These are phyloP conservation scores for Syncephalastrum sp. DNA, from an alignment of 371 early-diverging fungal genomes.

Conservation along the genomic window DNA sequence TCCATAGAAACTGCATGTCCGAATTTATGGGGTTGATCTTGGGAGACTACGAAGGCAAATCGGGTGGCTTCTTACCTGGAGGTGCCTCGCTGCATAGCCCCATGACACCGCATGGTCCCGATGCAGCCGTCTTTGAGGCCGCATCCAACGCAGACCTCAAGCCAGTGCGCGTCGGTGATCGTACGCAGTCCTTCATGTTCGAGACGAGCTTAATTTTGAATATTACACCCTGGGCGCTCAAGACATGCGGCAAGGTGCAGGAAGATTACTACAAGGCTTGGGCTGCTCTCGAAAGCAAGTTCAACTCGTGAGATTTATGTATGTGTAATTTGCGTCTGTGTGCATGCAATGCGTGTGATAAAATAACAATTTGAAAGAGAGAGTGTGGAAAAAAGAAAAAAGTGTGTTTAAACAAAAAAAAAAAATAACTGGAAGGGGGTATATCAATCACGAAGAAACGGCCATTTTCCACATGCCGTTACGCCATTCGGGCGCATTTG, in stretches of 20 bases:
- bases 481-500: slow-evolving; percentile 39
- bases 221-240: slow-evolving; percentile 83
- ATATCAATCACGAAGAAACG: neutral
- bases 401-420: neutral
- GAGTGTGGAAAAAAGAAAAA: neutral
- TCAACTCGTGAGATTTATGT: slow-evolving; percentile 13
- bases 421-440: neutral
- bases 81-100: slow-evolving; percentile 86
- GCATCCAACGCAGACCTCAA: slow-evolving; percentile 73
- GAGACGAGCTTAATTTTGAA: slow-evolving; percentile 84
- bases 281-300: slow-evolving; percentile 60
- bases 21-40: slow-evolving; percentile 97
- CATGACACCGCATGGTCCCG: slow-evolving; percentile 96
- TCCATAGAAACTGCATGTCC: slow-evolving; percentile 93
- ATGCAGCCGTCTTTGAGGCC: slow-evolving; percentile 76
- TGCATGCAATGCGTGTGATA: too few relatives aligned
- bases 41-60: slow-evolving; percentile 94
- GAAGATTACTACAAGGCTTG: slow-evolving; percentile 79
- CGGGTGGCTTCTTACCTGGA: slow-evolving; percentile 89
- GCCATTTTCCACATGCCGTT: slow-evolving; percentile 11
- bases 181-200: slow-evolving; percentile 95
- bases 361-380: too few relatives aligned
- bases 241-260: slow-evolving; percentile 70
- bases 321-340: too few relatives aligned
- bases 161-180: slow-evolving; percentile 80